These are phyloP conservation scores for Leonotis leonurus DNA, from an alignment of 257 asterid genomes.

Conservation along the genomic window DNA sequence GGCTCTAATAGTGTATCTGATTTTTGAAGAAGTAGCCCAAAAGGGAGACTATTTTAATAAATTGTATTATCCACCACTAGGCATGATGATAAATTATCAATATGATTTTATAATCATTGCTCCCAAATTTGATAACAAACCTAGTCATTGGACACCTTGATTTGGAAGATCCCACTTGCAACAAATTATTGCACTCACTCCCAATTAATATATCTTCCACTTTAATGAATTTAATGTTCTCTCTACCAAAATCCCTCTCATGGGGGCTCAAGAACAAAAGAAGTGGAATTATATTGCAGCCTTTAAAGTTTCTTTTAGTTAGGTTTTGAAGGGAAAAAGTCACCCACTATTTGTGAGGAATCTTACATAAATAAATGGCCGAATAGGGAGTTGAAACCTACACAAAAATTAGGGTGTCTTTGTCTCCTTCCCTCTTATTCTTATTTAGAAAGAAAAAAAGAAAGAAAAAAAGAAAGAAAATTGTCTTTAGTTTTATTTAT, in stretches of 20 bases:
- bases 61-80: neutral
- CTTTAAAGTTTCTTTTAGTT: slow-evolving; percentile 11
- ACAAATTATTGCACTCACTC: neutral
- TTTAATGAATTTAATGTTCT: neutral
- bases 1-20: too few relatives aligned
- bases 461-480: too few relatives aligned
- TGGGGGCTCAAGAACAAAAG: neutral
- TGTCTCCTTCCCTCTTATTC: neutral
- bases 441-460: neutral
- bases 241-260: neutral
- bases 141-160: slow-evolving; percentile 24
- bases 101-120: slow-evolving; percentile 18
- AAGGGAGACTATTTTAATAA: neutral
- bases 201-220: neutral
- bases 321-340: slow-evolving; percentile 34
- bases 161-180: slow-evolving; percentile 21
- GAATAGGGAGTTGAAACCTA: slow-evolving; percentile 57
- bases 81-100: too few relatives aligned
- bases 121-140: slow-evolving; percentile 19
- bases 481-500: too few relatives aligned
- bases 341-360: slow-evolving; percentile 33
- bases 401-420: slow-evolving; percentile 8
- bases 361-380: slow-evolving; percentile 24
- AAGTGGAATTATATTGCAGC: neutral
- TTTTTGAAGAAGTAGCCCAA: neutral